phyloP scores from a whole-genome alignment of 2,329 filamentous ascomycete species.

The Nannizziopsis arthrosporioides region DNA sequence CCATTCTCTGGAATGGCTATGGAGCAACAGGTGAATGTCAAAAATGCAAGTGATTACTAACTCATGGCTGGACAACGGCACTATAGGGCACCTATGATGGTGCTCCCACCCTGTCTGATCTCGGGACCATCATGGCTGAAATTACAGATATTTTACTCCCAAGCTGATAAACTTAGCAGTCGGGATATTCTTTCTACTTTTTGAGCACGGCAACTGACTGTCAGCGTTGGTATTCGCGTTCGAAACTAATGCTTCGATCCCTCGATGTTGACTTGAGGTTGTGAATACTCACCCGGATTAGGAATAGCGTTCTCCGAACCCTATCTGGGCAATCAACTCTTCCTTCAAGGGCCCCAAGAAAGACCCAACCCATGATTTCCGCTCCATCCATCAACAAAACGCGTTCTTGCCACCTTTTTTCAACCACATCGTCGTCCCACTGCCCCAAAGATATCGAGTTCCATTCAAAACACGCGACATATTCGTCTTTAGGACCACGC shows the following conservation, averaged over 20 bases:
- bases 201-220: not conserved
- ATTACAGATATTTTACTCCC: not conserved
- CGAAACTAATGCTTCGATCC: not conserved
- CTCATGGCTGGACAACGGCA: not conserved
- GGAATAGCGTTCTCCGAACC: conserved; percentile 25
- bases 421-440: conserved; percentile 14
- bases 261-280: conserved; percentile 5
- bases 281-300: conserved; percentile 20
- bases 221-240: conserved; percentile 3
- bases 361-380: conserved; percentile 18
- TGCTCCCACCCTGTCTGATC: not conserved
- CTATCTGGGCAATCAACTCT: conserved; percentile 13
- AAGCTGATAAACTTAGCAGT: conserved; percentile 2
- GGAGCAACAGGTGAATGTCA: not conserved
- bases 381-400: conserved; percentile 34
- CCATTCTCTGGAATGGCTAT: no score
- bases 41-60: not conserved
- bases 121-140: not conserved
- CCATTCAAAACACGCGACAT: conserved; percentile 20
- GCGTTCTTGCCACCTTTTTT: conserved; percentile 17
- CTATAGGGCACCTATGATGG: not conserved
- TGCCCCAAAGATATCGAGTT: conserved; percentile 20
- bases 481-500: conserved; percentile 18
- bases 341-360: conserved; percentile 28
- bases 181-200: not conserved